Percentiles rank a stretch among this genome's conserved stretches.
Conservation (phyloP, 805 yeast genomes). For the Barnettozyma sucrosica region DNA sequence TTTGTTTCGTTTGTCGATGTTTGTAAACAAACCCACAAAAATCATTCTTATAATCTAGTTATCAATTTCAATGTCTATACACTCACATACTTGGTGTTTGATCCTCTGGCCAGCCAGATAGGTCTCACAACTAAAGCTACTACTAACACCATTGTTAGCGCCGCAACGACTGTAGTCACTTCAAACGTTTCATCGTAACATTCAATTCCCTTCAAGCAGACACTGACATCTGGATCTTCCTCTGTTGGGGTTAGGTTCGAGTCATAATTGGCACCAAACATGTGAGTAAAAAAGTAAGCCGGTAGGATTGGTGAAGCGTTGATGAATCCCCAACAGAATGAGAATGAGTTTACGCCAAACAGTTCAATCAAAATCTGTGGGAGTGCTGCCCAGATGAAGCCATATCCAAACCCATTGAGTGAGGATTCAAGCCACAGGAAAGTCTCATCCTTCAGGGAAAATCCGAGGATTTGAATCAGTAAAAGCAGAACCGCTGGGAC, state of each 20-base stretch:
- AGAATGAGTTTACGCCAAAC: constrained; percentile 63
- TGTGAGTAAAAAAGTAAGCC: constrained; percentile 50
- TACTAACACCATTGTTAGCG: constrained; percentile 11
- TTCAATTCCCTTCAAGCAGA: constrained; percentile 23
- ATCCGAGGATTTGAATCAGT: constrained; percentile 46
- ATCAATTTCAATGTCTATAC: neutral
- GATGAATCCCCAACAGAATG: constrained; percentile 70
- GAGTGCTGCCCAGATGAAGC: constrained; percentile 62
- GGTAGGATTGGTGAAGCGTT: constrained; percentile 62
- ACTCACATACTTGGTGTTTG: neutral
- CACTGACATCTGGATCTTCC: constrained; percentile 6
- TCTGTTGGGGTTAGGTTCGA: constrained; percentile 25
- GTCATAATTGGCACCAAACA: constrained; percentile 64
- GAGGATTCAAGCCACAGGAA: constrained; percentile 45
- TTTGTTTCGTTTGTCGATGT: too few relatives aligned
- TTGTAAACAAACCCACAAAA: neutral
- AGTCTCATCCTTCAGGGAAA: constrained; percentile 28
- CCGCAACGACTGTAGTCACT: constrained; percentile 30
- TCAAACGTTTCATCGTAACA: constrained; percentile 39
- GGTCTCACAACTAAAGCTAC: constrained; percentile 17
- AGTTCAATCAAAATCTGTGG: constrained; percentile 74
- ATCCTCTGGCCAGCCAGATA: neutral
- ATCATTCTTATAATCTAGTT: neutral
- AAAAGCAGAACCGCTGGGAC: constrained; percentile 45
- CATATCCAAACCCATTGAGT: constrained; percentile 66